These are phyloP conservation scores for Cladosporium sp. DNA, from an alignment of 2,329 filamentous ascomycete species.

Conservation along the genomic window DNA sequence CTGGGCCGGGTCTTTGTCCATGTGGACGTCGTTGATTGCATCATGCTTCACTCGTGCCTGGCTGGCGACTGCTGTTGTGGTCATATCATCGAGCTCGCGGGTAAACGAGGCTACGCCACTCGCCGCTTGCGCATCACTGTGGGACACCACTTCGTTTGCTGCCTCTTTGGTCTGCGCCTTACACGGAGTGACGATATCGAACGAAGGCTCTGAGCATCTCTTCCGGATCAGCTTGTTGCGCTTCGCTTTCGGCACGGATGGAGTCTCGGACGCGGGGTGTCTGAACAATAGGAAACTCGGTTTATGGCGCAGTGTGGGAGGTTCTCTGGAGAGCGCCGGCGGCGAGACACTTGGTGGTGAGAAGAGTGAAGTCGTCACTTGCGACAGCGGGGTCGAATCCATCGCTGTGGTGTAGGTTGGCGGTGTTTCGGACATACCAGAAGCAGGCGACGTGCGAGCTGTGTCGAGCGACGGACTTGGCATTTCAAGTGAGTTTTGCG, in stretches of 20 bases:
- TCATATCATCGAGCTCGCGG: not conserved
- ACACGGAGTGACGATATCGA: not conserved
- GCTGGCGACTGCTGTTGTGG: not conserved
- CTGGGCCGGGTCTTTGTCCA: not conserved
- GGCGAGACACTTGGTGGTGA: too few species aligned
- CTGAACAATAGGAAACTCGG: too few species aligned
- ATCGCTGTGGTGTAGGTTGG: too few species aligned
- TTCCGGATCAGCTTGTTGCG: constrained; percentile 3
- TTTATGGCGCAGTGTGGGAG: too few species aligned
- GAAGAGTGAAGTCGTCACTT: too few species aligned
- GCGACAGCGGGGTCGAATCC: too few species aligned
- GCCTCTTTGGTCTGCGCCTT: not conserved
- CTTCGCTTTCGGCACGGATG: not conserved
- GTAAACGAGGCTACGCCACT: not conserved
- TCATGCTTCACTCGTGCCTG: not conserved
- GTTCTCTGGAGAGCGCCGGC: too few species aligned
- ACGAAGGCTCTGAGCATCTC: not conserved
- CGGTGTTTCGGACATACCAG: too few species aligned
- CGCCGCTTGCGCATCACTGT: not conserved
- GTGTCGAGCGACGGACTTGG: too few species aligned
- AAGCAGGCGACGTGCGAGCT: too few species aligned
- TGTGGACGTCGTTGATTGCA: not conserved
- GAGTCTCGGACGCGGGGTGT: constrained; percentile 21
- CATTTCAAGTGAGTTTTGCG: too few species aligned
- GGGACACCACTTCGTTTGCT: not conserved